phyloP scores from a whole-genome alignment of 495 filamentous ascomycete genomes.

The Penicillium coffeae region DNA sequence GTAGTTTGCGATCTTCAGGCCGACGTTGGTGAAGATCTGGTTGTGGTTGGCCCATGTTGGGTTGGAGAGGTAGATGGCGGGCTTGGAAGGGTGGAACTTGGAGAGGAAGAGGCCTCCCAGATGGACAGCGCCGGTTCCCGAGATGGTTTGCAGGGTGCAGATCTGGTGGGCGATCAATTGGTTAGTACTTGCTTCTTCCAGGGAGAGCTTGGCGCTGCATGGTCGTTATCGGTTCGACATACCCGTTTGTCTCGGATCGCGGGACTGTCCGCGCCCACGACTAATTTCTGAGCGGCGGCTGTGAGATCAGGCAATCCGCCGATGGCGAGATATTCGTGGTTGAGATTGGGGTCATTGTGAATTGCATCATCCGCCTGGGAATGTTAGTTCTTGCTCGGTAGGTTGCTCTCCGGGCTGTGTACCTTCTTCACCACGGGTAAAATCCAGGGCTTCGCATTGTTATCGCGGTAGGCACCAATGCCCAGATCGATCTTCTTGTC shows the following conservation, averaged over 20 bases:
- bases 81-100: slow-evolving; percentile 53
- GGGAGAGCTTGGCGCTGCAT: not conserved
- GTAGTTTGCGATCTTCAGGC: slow-evolving; percentile 72
- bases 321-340: slow-evolving; percentile 99
- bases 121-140: slow-evolving; percentile 57
- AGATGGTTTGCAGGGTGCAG: slow-evolving; percentile 55
- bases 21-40: slow-evolving; percentile 95
- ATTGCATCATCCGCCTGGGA: slow-evolving; percentile 82
- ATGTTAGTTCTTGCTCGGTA: not conserved
- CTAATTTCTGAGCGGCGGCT: slow-evolving; percentile 80
- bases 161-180: slow-evolving; percentile 26
- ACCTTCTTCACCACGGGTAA: slow-evolving; percentile 96
- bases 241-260: slow-evolving; percentile 82
- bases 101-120: slow-evolving; percentile 55
- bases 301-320: slow-evolving; percentile 82
- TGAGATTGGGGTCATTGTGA: slow-evolving; percentile 79
- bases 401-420: slow-evolving; percentile 6
- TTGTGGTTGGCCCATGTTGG: slow-evolving; percentile 99
- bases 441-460: slow-evolving; percentile 98
- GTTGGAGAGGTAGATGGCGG: slow-evolving; percentile 80
- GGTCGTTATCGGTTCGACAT: slow-evolving; percentile 24
- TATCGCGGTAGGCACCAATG: slow-evolving; percentile 92
- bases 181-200: not conserved
- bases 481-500: slow-evolving; percentile 92
- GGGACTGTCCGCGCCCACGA: slow-evolving; percentile 74